phyloP scores from a whole-genome alignment of 1,284 basidiomycete genomes.

The Leccinum huronense region DNA sequence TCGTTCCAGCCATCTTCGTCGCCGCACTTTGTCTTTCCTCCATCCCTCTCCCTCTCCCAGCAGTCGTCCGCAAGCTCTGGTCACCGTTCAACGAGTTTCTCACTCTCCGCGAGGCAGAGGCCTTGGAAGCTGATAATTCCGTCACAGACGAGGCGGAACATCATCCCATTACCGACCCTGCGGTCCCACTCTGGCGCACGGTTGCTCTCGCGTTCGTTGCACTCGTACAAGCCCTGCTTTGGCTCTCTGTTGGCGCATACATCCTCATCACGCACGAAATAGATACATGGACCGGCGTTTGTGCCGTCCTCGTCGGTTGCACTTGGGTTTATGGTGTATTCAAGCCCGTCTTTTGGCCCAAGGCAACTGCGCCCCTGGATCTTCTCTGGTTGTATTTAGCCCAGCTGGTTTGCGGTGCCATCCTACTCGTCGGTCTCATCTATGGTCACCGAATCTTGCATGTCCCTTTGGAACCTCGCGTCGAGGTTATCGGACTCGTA shows the following conservation, averaged over 20 bases:
- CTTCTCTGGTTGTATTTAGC: constrained; percentile 45
- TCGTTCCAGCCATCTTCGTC: constrained; percentile 52
- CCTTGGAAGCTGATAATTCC: constrained; percentile 26
- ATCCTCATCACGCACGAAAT: constrained; percentile 29
- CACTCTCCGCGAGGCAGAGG: constrained; percentile 48
- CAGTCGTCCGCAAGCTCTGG: constrained; percentile 19
- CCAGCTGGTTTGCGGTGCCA: constrained; percentile 35
- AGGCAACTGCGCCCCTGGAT: constrained; percentile 43
- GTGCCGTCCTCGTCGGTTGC: constrained; percentile 36
- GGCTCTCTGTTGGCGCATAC: constrained; percentile 45
- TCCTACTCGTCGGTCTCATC: constrained; percentile 40
- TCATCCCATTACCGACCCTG: constrained; percentile 4
- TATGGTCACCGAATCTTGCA: constrained; percentile 38
- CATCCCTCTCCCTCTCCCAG: constrained; percentile 37
- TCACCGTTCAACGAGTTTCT: constrained; percentile 41
- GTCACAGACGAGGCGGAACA: not conserved
- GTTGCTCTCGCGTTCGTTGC: constrained; percentile 49
- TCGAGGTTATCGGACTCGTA: constrained; percentile 31
- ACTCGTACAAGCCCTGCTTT: constrained; percentile 42
- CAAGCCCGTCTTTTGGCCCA: constrained; percentile 41
- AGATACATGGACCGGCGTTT: constrained; percentile 28
- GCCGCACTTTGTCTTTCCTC: constrained; percentile 43
- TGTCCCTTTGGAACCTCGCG: constrained; percentile 31
- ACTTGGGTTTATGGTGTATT: constrained; percentile 51
- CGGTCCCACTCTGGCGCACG: constrained; percentile 55